These are phyloP conservation scores for Debaryomycetaceae sp. DNA, from an alignment of 1,139 yeast genomes.

Conservation along the genomic window DNA sequence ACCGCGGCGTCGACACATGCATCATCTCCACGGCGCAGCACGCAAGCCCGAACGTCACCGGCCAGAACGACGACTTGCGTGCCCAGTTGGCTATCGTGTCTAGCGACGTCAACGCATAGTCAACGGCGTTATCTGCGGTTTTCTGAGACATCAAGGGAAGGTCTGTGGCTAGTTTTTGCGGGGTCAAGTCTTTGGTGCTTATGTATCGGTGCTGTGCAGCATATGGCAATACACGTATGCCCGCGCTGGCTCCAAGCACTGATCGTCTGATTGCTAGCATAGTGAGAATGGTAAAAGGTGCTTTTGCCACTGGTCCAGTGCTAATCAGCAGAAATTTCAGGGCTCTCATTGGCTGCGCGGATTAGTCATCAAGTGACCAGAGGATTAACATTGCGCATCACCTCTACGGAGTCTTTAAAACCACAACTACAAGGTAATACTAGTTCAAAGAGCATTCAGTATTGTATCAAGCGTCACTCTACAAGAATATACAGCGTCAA, in stretches of 20 bases:
- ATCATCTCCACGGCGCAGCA: constrained; percentile 95
- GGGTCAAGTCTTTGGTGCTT: constrained; percentile 35
- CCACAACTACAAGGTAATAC: too few species aligned
- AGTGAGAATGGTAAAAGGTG: constrained; percentile 1
- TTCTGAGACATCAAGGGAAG: constrained; percentile 37
- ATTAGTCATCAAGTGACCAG: too few species aligned
- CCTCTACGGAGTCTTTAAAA: too few species aligned
- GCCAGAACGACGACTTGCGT: constrained; percentile 88
- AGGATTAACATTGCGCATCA: too few species aligned
- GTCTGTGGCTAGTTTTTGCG: constrained; percentile 31
- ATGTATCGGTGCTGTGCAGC: constrained; percentile 14
- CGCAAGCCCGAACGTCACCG: constrained; percentile 84
- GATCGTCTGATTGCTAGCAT: constrained; percentile 21
- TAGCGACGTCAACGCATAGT: constrained; percentile 75
- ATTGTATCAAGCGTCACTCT: too few species aligned
- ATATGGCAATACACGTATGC: constrained; percentile 6
- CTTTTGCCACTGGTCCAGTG: too few species aligned
- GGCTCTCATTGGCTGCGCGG: too few species aligned
- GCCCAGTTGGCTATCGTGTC: constrained; percentile 89
- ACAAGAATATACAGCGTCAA: too few species aligned
- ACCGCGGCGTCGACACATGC: constrained; percentile 88
- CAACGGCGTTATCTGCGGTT: constrained; percentile 44
- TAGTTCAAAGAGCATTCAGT: too few species aligned
- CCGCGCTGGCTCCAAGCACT: constrained; percentile 9
- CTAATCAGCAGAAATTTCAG: too few species aligned